These are phyloP conservation scores for Aspergillus diversus DNA, from an alignment of 495 filamentous ascomycete species.

Conservation along the genomic window DNA sequence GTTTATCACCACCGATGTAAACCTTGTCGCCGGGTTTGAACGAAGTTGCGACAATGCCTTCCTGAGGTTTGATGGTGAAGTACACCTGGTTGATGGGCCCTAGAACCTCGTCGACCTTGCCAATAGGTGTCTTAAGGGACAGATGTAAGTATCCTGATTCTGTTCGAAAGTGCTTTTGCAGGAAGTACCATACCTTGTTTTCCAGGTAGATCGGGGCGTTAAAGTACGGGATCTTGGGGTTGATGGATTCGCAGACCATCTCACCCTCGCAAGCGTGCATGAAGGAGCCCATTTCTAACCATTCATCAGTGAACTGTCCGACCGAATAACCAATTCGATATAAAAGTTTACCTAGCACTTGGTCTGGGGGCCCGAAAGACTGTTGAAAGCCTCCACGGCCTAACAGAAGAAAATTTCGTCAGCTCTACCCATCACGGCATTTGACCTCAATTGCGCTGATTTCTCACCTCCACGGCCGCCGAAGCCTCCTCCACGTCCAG, in stretches of 20 bases:
- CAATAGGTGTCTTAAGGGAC: slow-evolving; percentile 54
- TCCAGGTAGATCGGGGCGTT: slow-evolving; percentile 98
- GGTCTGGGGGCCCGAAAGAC: slow-evolving; percentile 67
- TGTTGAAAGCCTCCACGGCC: slow-evolving; percentile 66
- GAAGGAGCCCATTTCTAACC: slow-evolving; percentile 85
- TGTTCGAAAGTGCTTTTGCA: background rate
- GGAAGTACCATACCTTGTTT: slow-evolving; percentile 72
- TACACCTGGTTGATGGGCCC: slow-evolving; percentile 95
- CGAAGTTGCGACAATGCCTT: slow-evolving; percentile 90
- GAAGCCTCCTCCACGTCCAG: slow-evolving; percentile 54
- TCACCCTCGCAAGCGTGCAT: slow-evolving; percentile 95
- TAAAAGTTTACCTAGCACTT: slow-evolving; percentile 60
- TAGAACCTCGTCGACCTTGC: slow-evolving; percentile 69
- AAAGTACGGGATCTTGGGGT: slow-evolving; percentile 97
- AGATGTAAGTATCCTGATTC: slow-evolving; percentile 9
- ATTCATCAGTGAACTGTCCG: slow-evolving; percentile 28
- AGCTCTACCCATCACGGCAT: slow-evolving; percentile 26
- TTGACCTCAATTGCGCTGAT: slow-evolving; percentile 13
- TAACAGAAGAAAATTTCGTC: slow-evolving; percentile 49
- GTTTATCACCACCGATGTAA: slow-evolving; percentile 92
- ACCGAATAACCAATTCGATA: background rate
- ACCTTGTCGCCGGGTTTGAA: slow-evolving; percentile 98
- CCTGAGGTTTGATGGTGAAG: slow-evolving; percentile 96
- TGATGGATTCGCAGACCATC: slow-evolving; percentile 91
- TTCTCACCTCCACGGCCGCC: slow-evolving; percentile 48